phyloP scores from a whole-genome alignment of 2,329 filamentous ascomycete species.

The Colletotrichum eleusines region DNA sequence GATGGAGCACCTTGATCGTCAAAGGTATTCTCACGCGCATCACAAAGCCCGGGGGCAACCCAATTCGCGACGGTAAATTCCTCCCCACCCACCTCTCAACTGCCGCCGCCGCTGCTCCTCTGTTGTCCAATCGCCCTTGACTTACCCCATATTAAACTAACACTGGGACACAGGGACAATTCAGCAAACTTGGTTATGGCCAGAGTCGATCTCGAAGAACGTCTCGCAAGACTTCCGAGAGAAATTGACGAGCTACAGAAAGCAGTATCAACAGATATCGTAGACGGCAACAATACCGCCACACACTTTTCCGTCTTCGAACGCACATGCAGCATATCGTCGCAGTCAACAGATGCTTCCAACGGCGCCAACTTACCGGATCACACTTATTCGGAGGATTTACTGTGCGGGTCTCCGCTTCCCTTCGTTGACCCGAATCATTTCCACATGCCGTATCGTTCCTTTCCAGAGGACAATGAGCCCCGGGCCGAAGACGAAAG shows the following conservation, averaged over 20 bases:
- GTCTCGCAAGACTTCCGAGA: conserved; percentile 53
- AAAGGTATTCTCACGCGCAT: conserved; percentile 46
- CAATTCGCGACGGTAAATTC: conserved; percentile 1
- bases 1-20: conserved; percentile 56
- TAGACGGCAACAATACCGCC: conserved; percentile 49
- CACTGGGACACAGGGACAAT: conserved; percentile 43
- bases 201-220: conserved; percentile 51
- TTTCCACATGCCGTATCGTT: conserved; percentile 53
- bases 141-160: background rate
- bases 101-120: background rate
- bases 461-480: conserved; percentile 38
- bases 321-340: conserved; percentile 60
- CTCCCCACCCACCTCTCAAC: background rate
- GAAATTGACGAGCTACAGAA: conserved; percentile 60
- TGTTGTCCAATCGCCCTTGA: background rate
- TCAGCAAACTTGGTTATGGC: conserved; percentile 48
- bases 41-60: background rate
- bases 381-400: conserved; percentile 45
- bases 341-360: conserved; percentile 56
- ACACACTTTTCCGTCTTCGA: conserved; percentile 64
- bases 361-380: conserved; percentile 47
- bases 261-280: conserved; percentile 53
- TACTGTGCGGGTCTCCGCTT: conserved; percentile 49
- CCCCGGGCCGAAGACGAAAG: conserved; percentile 31
- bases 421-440: conserved; percentile 52